Evolutionary conservation across 2,329 filamentous ascomycete species (phyloP).

Genomic region (Nemania diffusa): DNA sequence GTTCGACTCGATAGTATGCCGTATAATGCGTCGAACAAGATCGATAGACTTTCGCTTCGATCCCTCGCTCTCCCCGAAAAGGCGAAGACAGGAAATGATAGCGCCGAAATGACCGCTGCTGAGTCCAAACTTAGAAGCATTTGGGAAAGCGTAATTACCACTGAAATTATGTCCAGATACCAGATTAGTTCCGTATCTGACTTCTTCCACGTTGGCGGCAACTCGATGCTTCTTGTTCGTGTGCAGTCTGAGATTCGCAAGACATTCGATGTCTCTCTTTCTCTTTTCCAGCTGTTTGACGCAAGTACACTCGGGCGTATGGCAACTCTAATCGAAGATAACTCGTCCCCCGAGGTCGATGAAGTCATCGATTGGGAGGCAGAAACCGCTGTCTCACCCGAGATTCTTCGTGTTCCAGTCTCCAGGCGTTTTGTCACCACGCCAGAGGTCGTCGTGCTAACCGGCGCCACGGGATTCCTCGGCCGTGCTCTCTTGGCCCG

Average conservation of each 20-base stretch:
- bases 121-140: background rate
- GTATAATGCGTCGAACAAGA: constrained; percentile 45
- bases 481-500: constrained; percentile 51
- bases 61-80: constrained; percentile 5
- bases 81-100: background rate
- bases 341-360: background rate
- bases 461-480: constrained; percentile 56
- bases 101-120: background rate
- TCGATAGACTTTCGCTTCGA: constrained; percentile 47
- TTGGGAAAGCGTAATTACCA: constrained; percentile 18
- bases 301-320: constrained; percentile 35
- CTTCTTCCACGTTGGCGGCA: constrained; percentile 43
- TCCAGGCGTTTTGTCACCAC: background rate
- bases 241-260: constrained; percentile 27
- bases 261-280: constrained; percentile 15
- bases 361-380: constrained; percentile 50
- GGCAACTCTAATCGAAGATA: constrained; percentile 31
- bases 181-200: constrained; percentile 24
- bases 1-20: constrained; percentile 47
- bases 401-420: background rate
- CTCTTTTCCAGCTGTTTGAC: constrained; percentile 32
- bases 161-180: constrained; percentile 8
- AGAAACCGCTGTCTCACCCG: constrained; percentile 47
- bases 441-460: constrained; percentile 48
- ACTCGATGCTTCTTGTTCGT: constrained; percentile 35